Evolutionary conservation across 805 yeast species (phyloP).

Genomic region (Kodamaea leandrae): DNA sequence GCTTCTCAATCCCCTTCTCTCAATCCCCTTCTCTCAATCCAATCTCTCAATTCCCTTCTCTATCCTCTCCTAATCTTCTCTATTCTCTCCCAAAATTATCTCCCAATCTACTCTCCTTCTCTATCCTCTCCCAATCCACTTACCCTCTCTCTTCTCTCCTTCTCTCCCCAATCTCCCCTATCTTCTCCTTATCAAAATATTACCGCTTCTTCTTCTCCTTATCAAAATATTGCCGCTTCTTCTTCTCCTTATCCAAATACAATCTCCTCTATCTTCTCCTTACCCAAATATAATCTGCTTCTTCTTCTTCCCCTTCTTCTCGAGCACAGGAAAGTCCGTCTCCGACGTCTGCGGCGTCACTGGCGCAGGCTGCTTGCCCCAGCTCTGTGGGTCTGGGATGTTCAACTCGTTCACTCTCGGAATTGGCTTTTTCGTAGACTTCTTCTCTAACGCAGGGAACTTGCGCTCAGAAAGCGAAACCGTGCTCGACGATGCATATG

Average conservation of each 20-base stretch:
- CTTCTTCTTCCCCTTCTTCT: constrained; percentile 14
- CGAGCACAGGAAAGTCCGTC: constrained; percentile 9
- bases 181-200: too few species aligned
- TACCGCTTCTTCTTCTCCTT: too few species aligned
- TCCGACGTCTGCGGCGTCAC: constrained; percentile 3
- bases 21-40: too few species aligned
- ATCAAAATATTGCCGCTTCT: too few species aligned
- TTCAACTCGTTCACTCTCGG: constrained; percentile 59
- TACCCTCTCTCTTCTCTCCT: neutral
- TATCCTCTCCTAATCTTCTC: neutral
- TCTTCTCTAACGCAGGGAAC: constrained; percentile 51
- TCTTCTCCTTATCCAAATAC: constrained; percentile 1
- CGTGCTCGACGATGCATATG: constrained; percentile 13
- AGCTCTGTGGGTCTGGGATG: constrained; percentile 18
- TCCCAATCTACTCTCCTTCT: neutral
- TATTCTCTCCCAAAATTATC: neutral
- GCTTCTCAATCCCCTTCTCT: too few species aligned
- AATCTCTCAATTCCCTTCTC: too few species aligned
- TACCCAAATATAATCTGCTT: constrained; percentile 11
- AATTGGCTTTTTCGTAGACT: constrained; percentile 32
- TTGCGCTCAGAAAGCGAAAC: constrained; percentile 26
- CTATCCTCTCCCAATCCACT: neutral
- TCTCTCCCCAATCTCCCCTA: too few species aligned
- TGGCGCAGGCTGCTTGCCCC: constrained; percentile 22
- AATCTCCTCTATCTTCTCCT: too few species aligned